phyloP scores from a whole-genome alignment of 306 rosid genomes.

The Casuarina cunninghamiana region DNA sequence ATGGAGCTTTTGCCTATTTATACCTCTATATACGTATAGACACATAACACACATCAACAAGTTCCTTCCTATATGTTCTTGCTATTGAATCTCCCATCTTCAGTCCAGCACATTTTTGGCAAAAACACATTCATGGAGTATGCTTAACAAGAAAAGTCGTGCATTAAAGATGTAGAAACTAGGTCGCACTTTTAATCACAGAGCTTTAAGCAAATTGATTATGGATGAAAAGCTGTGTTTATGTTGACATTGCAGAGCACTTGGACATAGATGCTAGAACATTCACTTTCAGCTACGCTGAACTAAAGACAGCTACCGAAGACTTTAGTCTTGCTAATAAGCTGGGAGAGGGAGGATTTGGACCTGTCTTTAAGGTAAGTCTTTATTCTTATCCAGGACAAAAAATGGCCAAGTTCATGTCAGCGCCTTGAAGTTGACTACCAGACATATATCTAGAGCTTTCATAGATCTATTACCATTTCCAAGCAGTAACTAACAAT shows the following conservation, averaged over 20 bases:
- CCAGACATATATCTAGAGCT: no score
- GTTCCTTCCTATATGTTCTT: neutral
- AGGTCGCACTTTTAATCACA: neutral
- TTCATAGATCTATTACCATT: no score
- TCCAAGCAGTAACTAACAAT: no score
- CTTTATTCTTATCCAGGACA: neutral
- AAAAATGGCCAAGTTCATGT: neutral
- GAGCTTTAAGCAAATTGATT: neutral
- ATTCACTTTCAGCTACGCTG: slow-evolving; percentile 63
- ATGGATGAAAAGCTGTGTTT: slow-evolving; percentile 11
- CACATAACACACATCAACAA: neutral
- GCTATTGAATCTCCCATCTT: neutral
- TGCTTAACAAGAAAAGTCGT: neutral
- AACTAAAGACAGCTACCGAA: slow-evolving; percentile 59
- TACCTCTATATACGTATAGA: neutral
- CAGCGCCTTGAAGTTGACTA: neutral
- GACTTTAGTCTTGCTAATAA: slow-evolving; percentile 60
- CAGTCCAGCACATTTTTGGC: neutral
- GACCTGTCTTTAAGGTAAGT: slow-evolving; percentile 72
- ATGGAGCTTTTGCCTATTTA: neutral
- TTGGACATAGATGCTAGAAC: slow-evolving; percentile 64
- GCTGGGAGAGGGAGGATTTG: slow-evolving; percentile 90
- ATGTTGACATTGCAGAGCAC: slow-evolving; percentile 51
- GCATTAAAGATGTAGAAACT: neutral
- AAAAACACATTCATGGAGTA: neutral